Percentiles rank a stretch among this genome's conserved stretches.
phyloP scores from a whole-genome alignment of 768 basidiomycete genomes.

The Boletus edulis region DNA sequence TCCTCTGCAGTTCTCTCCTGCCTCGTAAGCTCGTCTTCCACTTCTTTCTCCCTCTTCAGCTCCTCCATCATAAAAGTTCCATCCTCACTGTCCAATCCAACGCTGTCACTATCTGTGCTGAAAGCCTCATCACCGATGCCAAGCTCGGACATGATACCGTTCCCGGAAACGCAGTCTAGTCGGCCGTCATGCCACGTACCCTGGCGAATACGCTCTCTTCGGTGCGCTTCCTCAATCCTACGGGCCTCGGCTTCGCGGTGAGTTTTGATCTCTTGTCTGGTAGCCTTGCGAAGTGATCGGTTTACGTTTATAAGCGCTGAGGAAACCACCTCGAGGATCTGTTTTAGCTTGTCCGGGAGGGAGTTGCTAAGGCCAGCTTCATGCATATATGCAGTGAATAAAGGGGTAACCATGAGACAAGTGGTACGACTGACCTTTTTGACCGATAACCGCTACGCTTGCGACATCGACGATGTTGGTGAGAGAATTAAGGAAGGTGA shows the following conservation, averaged over 20 bases:
- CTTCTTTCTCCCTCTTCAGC: conserved; percentile 26
- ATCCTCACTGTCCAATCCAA: conserved; percentile 7
- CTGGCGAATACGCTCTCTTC: conserved; percentile 47
- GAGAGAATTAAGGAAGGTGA: conserved; percentile 79
- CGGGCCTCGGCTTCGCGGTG: conserved; percentile 36
- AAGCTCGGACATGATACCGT: conserved; percentile 82
- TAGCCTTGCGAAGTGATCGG: conserved; percentile 44
- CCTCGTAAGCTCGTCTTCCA: conserved; percentile 31
- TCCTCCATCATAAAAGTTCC: conserved; percentile 14
- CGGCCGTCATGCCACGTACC: conserved; percentile 87
- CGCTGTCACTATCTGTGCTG: conserved; percentile 32
- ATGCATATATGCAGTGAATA: not conserved
- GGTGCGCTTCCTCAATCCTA: conserved; percentile 37
- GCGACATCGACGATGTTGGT: conserved; percentile 89
- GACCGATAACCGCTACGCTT: conserved; percentile 90
- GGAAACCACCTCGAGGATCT: conserved; percentile 78
- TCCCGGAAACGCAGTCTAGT: conserved; percentile 81
- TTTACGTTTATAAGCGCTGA: conserved; percentile 66
- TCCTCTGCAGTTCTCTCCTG: conserved; percentile 40
- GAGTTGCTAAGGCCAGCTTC: conserved; percentile 82
- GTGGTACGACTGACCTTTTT: conserved; percentile 59
- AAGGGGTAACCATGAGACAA: not conserved
- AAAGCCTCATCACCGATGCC: conserved; percentile 77
- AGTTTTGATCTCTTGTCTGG: conserved; percentile 38
- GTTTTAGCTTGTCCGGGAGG: conserved; percentile 76